Evolutionary conservation across 1,139 yeast species (phyloP).

Genomic region (Lodderomyces margitis): DNA sequence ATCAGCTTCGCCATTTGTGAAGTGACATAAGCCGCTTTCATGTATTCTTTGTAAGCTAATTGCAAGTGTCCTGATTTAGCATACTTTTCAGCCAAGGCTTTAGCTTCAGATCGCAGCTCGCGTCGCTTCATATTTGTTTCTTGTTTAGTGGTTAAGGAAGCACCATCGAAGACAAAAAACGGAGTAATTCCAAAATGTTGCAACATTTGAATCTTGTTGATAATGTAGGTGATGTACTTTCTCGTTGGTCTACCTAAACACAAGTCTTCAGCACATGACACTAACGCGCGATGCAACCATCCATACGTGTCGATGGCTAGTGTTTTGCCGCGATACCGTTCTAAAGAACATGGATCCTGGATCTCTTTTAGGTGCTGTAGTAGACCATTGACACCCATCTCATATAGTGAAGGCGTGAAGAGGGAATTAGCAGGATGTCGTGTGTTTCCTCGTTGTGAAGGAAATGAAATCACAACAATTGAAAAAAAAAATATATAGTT

Average conservation of each 20-base stretch:
- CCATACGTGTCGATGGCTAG: constrained; percentile 94
- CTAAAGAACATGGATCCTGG: constrained; percentile 58
- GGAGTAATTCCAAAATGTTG: constrained; percentile 71
- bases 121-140: constrained; percentile 70
- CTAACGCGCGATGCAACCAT: constrained; percentile 89
- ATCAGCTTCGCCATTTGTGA: constrained; percentile 89
- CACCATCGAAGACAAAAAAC: constrained; percentile 93
- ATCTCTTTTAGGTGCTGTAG: constrained; percentile 72
- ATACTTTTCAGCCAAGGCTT: constrained; percentile 50
- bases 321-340: constrained; percentile 66
- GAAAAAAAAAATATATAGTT: too few relatives aligned
- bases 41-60: constrained; percentile 66
- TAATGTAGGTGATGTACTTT: constrained; percentile 57
- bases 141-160: constrained; percentile 73
- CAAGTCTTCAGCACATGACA: constrained; percentile 81
- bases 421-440: too few relatives aligned
- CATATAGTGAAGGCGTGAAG: too few relatives aligned
- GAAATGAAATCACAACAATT: not conserved
- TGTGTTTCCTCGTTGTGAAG: too few relatives aligned
- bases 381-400: constrained; percentile 80
- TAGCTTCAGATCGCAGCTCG: constrained; percentile 55
- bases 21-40: constrained; percentile 83
- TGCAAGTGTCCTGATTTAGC: constrained; percentile 51
- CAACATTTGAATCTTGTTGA: constrained; percentile 66
- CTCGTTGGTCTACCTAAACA: constrained; percentile 71